Conservation (phyloP, 306 rosid species). For the Trifolium fragiferum region DNA sequence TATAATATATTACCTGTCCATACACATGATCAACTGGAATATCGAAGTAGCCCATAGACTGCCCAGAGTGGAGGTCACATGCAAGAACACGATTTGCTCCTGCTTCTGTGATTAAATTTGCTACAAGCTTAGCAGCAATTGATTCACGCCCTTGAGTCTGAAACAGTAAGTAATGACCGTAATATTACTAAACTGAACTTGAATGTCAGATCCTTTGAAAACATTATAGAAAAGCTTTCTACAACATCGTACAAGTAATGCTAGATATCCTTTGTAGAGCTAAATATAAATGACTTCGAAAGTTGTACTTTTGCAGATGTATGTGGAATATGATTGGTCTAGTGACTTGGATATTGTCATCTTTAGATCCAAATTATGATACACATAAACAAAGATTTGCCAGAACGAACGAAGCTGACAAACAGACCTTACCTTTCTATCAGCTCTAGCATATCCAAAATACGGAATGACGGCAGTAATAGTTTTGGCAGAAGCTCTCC, state of each 20-base stretch:
- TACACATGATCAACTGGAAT: constrained; percentile 98
- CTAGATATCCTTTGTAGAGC: neutral
- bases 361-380: constrained; percentile 23
- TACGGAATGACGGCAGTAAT: constrained; percentile 95
- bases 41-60: constrained; percentile 98
- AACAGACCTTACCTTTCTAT: constrained; percentile 69
- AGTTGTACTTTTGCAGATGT: constrained; percentile 7
- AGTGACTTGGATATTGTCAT: neutral
- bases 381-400: neutral
- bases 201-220: constrained; percentile 15
- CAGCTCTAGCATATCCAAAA: constrained; percentile 99
- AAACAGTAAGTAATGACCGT: constrained; percentile 35
- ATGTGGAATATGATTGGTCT: constrained; percentile 8
- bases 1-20: constrained; percentile 72
- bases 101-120: constrained; percentile 97
- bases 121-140: constrained; percentile 99
- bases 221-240: neutral
- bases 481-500: constrained; percentile 95
- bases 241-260: constrained; percentile 21
- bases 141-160: constrained; percentile 99
- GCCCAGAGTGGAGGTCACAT: constrained; percentile 99
- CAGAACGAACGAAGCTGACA: constrained; percentile 11
- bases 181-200: constrained; percentile 29
- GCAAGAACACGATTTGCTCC: constrained; percentile 99
- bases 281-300: constrained; percentile 9